Base-by-base conservation (phyloP, 2,329 filamentous ascomycete species). In the Keithomyces neogunnii region DNA sequence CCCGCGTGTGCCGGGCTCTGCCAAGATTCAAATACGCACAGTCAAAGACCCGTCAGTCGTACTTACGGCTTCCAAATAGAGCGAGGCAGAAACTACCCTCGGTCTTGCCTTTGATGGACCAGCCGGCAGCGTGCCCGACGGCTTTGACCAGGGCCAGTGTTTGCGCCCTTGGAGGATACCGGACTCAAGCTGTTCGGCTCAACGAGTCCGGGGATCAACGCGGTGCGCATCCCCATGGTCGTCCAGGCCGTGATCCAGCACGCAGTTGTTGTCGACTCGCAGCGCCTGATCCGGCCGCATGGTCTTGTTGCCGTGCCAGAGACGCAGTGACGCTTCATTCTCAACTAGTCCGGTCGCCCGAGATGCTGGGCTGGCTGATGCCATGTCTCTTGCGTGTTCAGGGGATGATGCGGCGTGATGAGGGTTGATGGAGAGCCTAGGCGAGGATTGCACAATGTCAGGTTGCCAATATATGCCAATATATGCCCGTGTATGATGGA, bases 11-110 rank as follows among this genome's bases (percentile, higher is more conserved):
- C 66, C 66, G 4, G 64, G 61, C 0, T 67, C 65, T 6, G 64
- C 64, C 26, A 69, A 69, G 47, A 65, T 69, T 28, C 66, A 68
- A 52, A 68, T 69, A 48, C 64, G 66, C 43, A 68, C 68, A 57
- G 64, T 68, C n/a, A 66, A 68, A n/a, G n/a, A n/a, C n/a, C n/a
- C n/a, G n/a, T 56, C 57, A 5, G 68, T 65, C 43, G 68, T 69
- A n/a, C n/a, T 45, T 57, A 61, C 46, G 64, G 63, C 2, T 66
- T 66, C 42, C 62, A 66, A 55, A 62, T 66, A 19, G 64, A 67
- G 36, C 59, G 64, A 2, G 66, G 66, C 2, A 55, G 57, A 39
- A 67, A 63, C 42, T 68, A 66, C 66, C 2, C 60, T 69, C 1
- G 66, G 66, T 0, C 56, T 67, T 3, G 66, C 66, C 2, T 67